Percentiles rank a stretch among this genome's conserved stretches.
Evolutionary conservation across 805 yeast species (phyloP).

Genomic region (Teunomyces kruisii): DNA sequence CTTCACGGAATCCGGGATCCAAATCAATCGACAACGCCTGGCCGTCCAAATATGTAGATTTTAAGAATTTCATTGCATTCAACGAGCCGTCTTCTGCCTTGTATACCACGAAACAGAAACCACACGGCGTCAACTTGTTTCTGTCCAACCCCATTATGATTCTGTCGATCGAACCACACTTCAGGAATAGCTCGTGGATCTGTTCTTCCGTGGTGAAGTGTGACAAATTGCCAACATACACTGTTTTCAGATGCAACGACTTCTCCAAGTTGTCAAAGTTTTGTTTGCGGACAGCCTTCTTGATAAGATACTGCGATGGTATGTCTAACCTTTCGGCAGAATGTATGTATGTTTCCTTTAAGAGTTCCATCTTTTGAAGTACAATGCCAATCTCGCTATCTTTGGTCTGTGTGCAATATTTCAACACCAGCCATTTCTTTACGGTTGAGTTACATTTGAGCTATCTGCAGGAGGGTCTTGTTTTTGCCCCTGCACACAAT

Average conservation of each 20-base stretch:
- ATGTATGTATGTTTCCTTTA: conserved; percentile 52
- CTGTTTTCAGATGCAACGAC: conserved; percentile 67
- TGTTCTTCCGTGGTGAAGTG: conserved; percentile 95
- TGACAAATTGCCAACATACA: conserved; percentile 89
- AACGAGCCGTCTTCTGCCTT: conserved; percentile 67
- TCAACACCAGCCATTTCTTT: no score
- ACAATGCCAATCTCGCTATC: no score
- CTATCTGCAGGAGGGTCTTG: background rate
- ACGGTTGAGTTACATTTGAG: no score
- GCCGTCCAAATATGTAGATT: conserved; percentile 82
- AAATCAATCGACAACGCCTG: conserved; percentile 80
- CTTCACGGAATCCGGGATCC: conserved; percentile 95
- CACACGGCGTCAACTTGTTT: conserved; percentile 89
- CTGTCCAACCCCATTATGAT: conserved; percentile 95
- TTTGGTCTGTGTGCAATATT: no score
- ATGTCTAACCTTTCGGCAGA: conserved; percentile 68
- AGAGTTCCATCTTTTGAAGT: conserved; percentile 43
- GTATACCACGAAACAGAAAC: conserved; percentile 91
- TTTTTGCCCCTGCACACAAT: background rate
- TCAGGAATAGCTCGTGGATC: conserved; percentile 79
- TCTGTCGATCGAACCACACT: conserved; percentile 74
- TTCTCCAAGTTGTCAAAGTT: conserved; percentile 61
- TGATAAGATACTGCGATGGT: conserved; percentile 67
- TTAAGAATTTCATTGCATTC: conserved; percentile 77
- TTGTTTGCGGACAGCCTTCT: conserved; percentile 58